These are phyloP conservation scores for Trypanosoma scelopori DNA, from an alignment of 208 protist species.

Conservation along the genomic window DNA sequence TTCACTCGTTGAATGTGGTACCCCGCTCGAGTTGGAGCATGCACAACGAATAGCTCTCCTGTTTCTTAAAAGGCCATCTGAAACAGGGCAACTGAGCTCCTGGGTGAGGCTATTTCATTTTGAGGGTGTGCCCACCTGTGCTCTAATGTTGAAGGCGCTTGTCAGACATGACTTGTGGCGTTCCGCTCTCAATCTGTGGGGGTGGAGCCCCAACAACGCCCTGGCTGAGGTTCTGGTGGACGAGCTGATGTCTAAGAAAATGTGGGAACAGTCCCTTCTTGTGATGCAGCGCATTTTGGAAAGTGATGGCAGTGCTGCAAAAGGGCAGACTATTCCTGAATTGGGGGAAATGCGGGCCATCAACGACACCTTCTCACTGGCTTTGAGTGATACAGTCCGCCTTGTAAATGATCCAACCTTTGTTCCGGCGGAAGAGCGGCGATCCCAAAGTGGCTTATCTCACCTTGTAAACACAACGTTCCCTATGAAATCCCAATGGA, in stretches of 20 bases:
- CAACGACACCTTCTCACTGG: conserved; percentile 5
- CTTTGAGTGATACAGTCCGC: conserved; percentile 30
- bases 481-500: conserved; percentile 36
- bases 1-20: conserved; percentile 60
- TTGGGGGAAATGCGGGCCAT: conserved; percentile 4
- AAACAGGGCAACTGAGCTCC: conserved; percentile 35
- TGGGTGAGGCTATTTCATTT: conserved; percentile 63
- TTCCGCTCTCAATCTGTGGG: conserved; percentile 46
- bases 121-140: conserved; percentile 50
- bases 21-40: conserved; percentile 53
- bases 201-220: conserved; percentile 26
- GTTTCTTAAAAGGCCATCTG: conserved; percentile 43
- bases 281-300: conserved; percentile 20
- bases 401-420: conserved; percentile 37
- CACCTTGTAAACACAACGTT: conserved; percentile 25
- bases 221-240: conserved; percentile 41
- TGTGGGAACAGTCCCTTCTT: conserved; percentile 21
- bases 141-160: conserved; percentile 65
- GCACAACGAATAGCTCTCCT: conserved; percentile 56
- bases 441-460: conserved; percentile 20
- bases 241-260: conserved; percentile 25
- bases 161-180: conserved; percentile 59
- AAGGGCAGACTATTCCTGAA: neutral
- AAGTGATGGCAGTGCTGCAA: conserved; percentile 7
- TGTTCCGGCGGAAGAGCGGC: conserved; percentile 32